phyloP scores from a whole-genome alignment of 805 yeast genomes.

The Yarrowia yakushimensis region DNA sequence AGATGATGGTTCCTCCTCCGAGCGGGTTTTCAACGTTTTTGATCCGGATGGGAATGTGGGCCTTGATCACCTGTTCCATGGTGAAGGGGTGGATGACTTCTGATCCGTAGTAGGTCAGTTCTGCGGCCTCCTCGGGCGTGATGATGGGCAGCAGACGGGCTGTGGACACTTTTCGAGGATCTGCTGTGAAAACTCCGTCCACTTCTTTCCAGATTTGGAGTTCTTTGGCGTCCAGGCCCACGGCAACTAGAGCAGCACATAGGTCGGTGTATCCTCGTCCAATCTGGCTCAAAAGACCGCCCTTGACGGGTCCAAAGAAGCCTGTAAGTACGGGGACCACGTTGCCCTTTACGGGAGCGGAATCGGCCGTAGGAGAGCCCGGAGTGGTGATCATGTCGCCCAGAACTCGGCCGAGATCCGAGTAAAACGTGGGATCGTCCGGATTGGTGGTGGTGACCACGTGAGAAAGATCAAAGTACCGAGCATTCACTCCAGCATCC shows the following conservation, averaged over 20 bases:
- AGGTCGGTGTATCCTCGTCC: conserved; percentile 98
- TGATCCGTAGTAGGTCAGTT: conserved; percentile 93
- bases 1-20: conserved; percentile 92
- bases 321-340: conserved; percentile 91
- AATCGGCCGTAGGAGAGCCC: conserved; percentile 30
- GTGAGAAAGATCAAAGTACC: conserved; percentile 72
- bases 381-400: conserved; percentile 44
- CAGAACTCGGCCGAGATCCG: conserved; percentile 47
- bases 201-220: conserved; percentile 98
- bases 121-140: conserved; percentile 98
- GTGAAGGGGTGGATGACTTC: conserved; percentile 98
- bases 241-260: conserved; percentile 96
- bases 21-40: conserved; percentile 91
- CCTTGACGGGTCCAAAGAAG: conserved; percentile 93
- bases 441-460: conserved; percentile 55
- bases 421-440: conserved; percentile 59
- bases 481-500: conserved; percentile 74
- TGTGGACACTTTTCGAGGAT: conserved; percentile 88
- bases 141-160: conserved; percentile 83
- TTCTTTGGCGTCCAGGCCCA: conserved; percentile 87
- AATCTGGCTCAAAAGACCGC: conserved; percentile 86
- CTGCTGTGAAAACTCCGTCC: conserved; percentile 98
- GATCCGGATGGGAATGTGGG: conserved; percentile 93
- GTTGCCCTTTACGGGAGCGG: conserved; percentile 31
- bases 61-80: conserved; percentile 97